Percentiles rank a stretch among this genome's conserved stretches.
Conservation (phyloP, 352 stramenopile species). For the Peronospora farinosa region DNA sequence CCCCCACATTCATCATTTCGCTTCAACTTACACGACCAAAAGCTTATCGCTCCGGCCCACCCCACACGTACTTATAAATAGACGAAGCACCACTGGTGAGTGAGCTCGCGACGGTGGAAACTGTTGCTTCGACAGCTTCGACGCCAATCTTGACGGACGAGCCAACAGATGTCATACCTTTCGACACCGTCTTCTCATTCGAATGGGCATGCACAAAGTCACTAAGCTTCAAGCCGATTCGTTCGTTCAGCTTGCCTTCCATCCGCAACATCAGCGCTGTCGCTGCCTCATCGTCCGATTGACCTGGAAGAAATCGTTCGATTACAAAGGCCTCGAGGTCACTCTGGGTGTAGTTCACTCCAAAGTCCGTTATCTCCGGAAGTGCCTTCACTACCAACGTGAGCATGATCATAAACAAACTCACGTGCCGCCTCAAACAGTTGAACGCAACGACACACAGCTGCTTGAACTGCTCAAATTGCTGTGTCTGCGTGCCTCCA, state of each 20-base stretch:
- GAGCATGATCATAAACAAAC: slow-evolving; percentile 84
- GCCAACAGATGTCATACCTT: slow-evolving; percentile 70
- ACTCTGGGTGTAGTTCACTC: slow-evolving; percentile 77
- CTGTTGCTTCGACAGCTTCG: slow-evolving; percentile 59
- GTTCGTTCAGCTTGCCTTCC: slow-evolving; percentile 84
- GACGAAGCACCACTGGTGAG: slow-evolving; percentile 69
- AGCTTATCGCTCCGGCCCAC: slow-evolving; percentile 23
- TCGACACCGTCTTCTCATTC: slow-evolving; percentile 82
- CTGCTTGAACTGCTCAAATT: slow-evolving; percentile 84
- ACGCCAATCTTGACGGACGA: slow-evolving; percentile 80
- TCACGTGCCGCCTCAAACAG: slow-evolving; percentile 78
- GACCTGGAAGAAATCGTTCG: slow-evolving; percentile 72
- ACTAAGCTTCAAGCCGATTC: slow-evolving; percentile 78
- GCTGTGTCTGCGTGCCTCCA: slow-evolving; percentile 62
- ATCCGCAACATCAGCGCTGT: slow-evolving; percentile 77
- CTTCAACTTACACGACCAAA: slow-evolving; percentile 3
- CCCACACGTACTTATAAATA: slow-evolving; percentile 85
- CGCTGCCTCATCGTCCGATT: slow-evolving; percentile 76
- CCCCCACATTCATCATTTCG: not conserved
- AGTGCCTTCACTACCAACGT: slow-evolving; percentile 76
- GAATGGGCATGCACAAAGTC: slow-evolving; percentile 83
- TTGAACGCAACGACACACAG: slow-evolving; percentile 86
- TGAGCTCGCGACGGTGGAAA: slow-evolving; percentile 75
- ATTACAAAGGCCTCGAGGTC: slow-evolving; percentile 81
- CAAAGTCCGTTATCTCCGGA: slow-evolving; percentile 83